Conservation (phyloP, 1,284 basidiomycete species). For the Puccinia horiana region DNA sequence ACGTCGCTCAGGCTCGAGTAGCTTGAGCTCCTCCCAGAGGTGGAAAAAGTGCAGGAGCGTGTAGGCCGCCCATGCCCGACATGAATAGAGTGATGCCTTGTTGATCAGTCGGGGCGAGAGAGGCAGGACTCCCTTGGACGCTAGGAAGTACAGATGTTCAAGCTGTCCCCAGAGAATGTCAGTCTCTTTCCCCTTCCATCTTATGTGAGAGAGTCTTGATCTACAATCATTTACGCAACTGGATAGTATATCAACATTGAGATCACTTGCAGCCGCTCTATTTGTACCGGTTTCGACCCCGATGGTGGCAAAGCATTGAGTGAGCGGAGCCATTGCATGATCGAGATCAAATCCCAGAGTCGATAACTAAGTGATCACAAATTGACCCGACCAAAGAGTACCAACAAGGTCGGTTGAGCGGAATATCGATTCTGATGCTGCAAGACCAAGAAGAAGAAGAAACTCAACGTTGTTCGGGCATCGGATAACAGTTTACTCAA, state of each 20-base stretch:
- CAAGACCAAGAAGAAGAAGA: background rate
- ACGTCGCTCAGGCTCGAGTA: conserved; percentile 20
- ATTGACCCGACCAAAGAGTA: background rate
- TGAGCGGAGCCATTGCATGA: conserved; percentile 35
- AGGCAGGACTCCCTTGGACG: conserved; percentile 28
- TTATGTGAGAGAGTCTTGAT: background rate
- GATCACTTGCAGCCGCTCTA: conserved; percentile 40
- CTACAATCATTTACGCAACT: conserved; percentile 17
- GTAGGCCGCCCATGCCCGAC: conserved; percentile 47
- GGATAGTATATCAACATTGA: conserved; percentile 48
- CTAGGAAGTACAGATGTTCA: conserved; percentile 45
- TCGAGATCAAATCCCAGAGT: conserved; percentile 36
- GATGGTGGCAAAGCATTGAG: conserved; percentile 16
- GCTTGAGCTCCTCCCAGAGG: conserved; percentile 17
- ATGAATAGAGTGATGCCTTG: conserved; percentile 34
- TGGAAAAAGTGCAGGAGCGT: conserved; percentile 29
- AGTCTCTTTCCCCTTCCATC: background rate
- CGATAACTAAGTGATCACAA: conserved; percentile 33
- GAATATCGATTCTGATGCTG: no score
- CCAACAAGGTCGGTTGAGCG: no score
- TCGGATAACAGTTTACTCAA: conserved; percentile 40
- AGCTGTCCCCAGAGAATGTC: conserved; percentile 8
- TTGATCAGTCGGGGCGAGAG: conserved; percentile 6
- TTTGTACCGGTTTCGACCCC: background rate
- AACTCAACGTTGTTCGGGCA: conserved; percentile 38